Conservation (phyloP, 768 basidiomycete genomes). For the Tylopilus sp. region DNA sequence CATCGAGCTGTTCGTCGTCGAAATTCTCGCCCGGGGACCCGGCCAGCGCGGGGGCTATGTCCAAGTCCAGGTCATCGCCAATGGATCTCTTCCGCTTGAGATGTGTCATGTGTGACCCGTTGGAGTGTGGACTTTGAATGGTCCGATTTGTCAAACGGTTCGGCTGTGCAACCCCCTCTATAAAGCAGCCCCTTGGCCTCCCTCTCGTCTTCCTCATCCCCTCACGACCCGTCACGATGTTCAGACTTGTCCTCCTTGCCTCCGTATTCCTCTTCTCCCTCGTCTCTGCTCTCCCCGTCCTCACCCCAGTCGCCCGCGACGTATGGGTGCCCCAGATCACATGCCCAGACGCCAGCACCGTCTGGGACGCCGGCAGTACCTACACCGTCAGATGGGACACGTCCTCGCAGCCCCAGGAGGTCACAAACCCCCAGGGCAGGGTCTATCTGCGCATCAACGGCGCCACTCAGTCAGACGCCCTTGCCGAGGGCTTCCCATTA, state of each 20-base stretch:
- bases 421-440: slow-evolving; percentile 45
- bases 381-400: slow-evolving; percentile 48
- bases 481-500: slow-evolving; percentile 40
- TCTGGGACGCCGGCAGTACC: slow-evolving; percentile 40
- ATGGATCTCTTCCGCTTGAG: slow-evolving; percentile 31
- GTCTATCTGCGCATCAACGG: slow-evolving; percentile 40
- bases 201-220: not conserved
- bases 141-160: slow-evolving; percentile 2
- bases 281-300: slow-evolving; percentile 30
- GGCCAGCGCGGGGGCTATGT: slow-evolving; percentile 62
- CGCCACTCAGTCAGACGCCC: slow-evolving; percentile 30
- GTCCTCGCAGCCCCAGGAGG: slow-evolving; percentile 39
- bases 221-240: slow-evolving; percentile 22
- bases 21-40: slow-evolving; percentile 28
- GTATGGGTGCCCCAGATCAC: slow-evolving; percentile 46
- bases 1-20: slow-evolving; percentile 58
- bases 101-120: slow-evolving; percentile 26
- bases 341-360: slow-evolving; percentile 33
- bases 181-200: slow-evolving; percentile 6
- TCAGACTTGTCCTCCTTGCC: slow-evolving; percentile 12
- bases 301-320: slow-evolving; percentile 33
- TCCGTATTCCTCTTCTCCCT: slow-evolving; percentile 23
- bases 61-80: slow-evolving; percentile 44
- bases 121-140: slow-evolving; percentile 12
- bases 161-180: slow-evolving; percentile 9